Conservation (phyloP, 1,139 yeast genomes). For the Lodderomyces beijingensis region DNA sequence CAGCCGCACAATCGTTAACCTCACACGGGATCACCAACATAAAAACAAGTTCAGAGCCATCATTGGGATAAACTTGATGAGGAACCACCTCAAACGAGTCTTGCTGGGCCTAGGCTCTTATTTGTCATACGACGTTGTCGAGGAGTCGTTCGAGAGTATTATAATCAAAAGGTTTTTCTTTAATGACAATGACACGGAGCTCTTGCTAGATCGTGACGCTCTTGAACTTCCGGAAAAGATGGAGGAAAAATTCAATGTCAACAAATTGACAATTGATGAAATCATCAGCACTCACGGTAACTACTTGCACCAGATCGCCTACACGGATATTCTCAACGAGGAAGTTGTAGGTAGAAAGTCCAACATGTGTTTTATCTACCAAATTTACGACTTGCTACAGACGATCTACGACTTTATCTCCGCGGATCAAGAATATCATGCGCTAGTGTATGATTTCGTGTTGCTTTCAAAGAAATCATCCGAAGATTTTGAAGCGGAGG, state of each 20-base stretch:
- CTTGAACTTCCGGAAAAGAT: slow-evolving; percentile 4
- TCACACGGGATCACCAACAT: too few relatives aligned
- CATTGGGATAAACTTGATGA: slow-evolving; percentile 21
- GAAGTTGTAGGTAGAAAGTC: slow-evolving; percentile 35
- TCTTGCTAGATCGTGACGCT: slow-evolving; percentile 11
- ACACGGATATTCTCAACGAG: slow-evolving; percentile 37
- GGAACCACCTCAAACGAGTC: slow-evolving; percentile 44
- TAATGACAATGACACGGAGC: slow-evolving; percentile 11
- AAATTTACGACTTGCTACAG: slow-evolving; percentile 42
- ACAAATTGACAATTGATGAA: slow-evolving; percentile 44
- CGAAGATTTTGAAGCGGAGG: slow-evolving; percentile 11
- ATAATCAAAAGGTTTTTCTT: slow-evolving; percentile 21
- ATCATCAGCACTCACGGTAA: slow-evolving; percentile 36
- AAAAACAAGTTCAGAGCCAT: slow-evolving; percentile 1
- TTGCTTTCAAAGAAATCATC: not conserved
- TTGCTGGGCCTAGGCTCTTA: slow-evolving; percentile 39
- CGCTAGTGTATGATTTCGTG: not conserved
- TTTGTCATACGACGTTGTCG: slow-evolving; percentile 47
- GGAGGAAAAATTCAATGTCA: slow-evolving; percentile 15
- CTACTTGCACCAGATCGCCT: slow-evolving; percentile 35
- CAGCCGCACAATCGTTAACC: not conserved
- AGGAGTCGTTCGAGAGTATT: slow-evolving; percentile 28
- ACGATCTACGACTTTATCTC: slow-evolving; percentile 40
- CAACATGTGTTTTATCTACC: slow-evolving; percentile 38
- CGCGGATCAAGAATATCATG: slow-evolving; percentile 40